Conservation (phyloP, 2,329 filamentous ascomycete species). For the Ramularia endophylla region DNA sequence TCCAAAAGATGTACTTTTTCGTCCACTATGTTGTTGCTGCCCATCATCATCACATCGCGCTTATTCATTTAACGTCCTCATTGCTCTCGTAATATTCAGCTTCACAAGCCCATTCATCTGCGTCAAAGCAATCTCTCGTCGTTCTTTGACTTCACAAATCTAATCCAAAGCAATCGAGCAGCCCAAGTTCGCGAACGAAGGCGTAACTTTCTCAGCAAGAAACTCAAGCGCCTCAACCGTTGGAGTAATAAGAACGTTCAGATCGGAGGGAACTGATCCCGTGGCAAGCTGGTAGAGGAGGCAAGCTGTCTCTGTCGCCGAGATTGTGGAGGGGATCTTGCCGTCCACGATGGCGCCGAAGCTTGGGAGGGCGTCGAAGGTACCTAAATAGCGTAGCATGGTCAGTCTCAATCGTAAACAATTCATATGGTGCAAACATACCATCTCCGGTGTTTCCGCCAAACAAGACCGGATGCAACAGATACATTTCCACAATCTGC, state of each 20-base stretch:
- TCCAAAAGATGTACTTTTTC: too few species aligned
- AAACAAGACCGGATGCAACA: constrained; percentile 32
- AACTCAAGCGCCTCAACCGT: constrained; percentile 32
- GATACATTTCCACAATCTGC: constrained; percentile 39
- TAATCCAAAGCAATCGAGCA: constrained; percentile 28
- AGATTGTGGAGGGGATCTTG: constrained; percentile 27
- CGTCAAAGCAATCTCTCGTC: too few species aligned
- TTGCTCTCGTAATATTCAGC: too few species aligned
- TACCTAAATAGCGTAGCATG: background rate
- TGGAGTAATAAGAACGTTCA: constrained; percentile 35
- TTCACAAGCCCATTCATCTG: too few species aligned
- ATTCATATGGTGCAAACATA: constrained; percentile 1
- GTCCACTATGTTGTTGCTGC: too few species aligned
- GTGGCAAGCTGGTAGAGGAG: constrained; percentile 42
- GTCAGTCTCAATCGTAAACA: too few species aligned
- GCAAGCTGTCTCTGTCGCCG: constrained; percentile 30
- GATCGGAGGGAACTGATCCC: constrained; percentile 31
- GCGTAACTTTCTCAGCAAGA: constrained; percentile 26
- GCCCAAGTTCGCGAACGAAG: constrained; percentile 31
- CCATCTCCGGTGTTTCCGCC: constrained; percentile 12
- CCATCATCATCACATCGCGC: too few species aligned
- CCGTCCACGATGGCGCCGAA: constrained; percentile 38
- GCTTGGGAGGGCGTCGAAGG: constrained; percentile 32
- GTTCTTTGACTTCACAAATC: too few species aligned
- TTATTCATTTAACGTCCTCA: too few species aligned